Conservation (phyloP, 2,329 filamentous ascomycete genomes). For the Fonsecaea nubica region DNA sequence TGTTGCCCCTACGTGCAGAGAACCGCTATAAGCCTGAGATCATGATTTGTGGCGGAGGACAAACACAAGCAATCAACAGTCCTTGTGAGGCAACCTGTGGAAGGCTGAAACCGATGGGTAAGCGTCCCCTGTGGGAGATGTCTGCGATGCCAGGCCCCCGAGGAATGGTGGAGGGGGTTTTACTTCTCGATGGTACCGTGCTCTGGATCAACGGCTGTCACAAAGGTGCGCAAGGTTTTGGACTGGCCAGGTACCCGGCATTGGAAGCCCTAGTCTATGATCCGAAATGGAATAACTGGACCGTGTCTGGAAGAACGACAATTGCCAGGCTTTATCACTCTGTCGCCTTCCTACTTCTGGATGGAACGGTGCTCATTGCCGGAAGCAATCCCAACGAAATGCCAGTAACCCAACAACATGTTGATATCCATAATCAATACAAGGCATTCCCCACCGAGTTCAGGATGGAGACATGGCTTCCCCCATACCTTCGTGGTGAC, state of each 20-base stretch:
- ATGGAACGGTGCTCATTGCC: slow-evolving; percentile 65
- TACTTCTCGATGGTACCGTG: slow-evolving; percentile 66
- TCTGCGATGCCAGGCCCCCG: slow-evolving; percentile 63
- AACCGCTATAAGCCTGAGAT: slow-evolving; percentile 62
- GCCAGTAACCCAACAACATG: slow-evolving; percentile 54
- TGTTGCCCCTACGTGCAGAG: slow-evolving; percentile 60
- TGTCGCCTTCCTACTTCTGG: slow-evolving; percentile 64
- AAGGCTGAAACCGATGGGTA: slow-evolving; percentile 59
- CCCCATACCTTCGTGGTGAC: slow-evolving; percentile 63
- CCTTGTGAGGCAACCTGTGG: slow-evolving; percentile 67
- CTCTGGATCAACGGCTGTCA: slow-evolving; percentile 66
- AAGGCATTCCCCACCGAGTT: slow-evolving; percentile 63
- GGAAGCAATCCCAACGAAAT: slow-evolving; percentile 68
- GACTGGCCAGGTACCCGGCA: slow-evolving; percentile 61
- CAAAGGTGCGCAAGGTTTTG: slow-evolving; percentile 66
- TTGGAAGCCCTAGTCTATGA: slow-evolving; percentile 65
- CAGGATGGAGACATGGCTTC: slow-evolving; percentile 67
- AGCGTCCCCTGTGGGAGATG: slow-evolving; percentile 61
- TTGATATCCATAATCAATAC: slow-evolving; percentile 52
- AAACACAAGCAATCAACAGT: slow-evolving; percentile 65
- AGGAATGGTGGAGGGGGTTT: slow-evolving; percentile 66
- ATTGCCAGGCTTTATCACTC: slow-evolving; percentile 66
- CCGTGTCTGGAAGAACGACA: slow-evolving; percentile 49
- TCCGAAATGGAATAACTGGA: slow-evolving; percentile 60
- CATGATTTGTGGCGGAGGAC: slow-evolving; percentile 65